A percentile compares a stretch with the other conserved stretches of the same genome.
These are phyloP conservation scores for Brasenia schreberi DNA, from an alignment of 164 flowering plant species.

Conservation along the genomic window DNA sequence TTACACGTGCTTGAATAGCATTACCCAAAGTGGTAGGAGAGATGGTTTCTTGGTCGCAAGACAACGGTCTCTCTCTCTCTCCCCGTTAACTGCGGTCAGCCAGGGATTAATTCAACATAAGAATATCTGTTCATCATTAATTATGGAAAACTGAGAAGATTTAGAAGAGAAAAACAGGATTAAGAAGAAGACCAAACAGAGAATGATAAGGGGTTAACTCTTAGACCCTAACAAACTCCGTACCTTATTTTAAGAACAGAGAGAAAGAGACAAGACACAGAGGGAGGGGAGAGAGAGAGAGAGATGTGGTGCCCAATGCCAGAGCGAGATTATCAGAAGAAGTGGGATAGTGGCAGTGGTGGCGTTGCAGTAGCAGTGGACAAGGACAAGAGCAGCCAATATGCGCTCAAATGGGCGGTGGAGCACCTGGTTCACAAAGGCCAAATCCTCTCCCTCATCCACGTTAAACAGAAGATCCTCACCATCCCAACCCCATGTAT, in stretches of 20 bases:
- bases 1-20: no score
- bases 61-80: no score
- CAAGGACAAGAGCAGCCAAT: slow-evolving; percentile 43
- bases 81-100: no score
- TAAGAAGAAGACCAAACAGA: neutral
- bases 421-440: slow-evolving; percentile 23
- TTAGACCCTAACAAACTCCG: neutral
- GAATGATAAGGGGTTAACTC: neutral
- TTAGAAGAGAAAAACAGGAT: neutral
- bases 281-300: neutral
- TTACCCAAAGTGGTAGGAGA: no score
- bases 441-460: slow-evolving; percentile 25
- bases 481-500: slow-evolving; percentile 34
- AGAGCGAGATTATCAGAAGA: neutral
- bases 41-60: no score
- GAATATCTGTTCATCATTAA: no score
- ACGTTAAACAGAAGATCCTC: slow-evolving; percentile 22
- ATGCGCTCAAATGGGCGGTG: slow-evolving; percentile 47
- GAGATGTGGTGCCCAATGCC: neutral
- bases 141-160: no score
- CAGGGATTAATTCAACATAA: no score
- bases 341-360: slow-evolving; percentile 3
- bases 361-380: slow-evolving; percentile 32
- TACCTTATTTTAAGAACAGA: neutral
- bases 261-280: neutral